Conservation (phyloP, 805 yeast genomes). For the Kuraishia hungarica region DNA sequence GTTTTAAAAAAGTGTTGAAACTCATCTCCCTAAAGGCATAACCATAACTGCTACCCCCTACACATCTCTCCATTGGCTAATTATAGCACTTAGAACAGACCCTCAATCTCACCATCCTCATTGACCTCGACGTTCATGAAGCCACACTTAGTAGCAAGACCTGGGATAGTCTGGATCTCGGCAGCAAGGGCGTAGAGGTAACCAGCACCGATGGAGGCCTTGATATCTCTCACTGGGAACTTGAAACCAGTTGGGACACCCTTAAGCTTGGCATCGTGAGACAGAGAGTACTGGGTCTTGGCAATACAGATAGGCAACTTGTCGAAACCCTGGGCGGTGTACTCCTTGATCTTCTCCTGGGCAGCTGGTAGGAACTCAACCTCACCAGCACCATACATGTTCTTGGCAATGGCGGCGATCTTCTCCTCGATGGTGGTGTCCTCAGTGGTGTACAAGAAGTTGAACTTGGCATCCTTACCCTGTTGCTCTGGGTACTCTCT, state of each 20-base stretch:
- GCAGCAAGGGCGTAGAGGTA: slow-evolving; percentile 81
- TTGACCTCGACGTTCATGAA: slow-evolving; percentile 81
- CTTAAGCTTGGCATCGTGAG: slow-evolving; percentile 75
- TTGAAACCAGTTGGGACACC: slow-evolving; percentile 78
- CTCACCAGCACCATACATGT: slow-evolving; percentile 72
- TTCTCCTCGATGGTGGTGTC: slow-evolving; percentile 59
- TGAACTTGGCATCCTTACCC: slow-evolving; percentile 13
- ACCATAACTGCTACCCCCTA: background rate
- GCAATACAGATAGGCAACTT: slow-evolving; percentile 79
- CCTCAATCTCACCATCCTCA: slow-evolving; percentile 76
- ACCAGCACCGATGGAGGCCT: slow-evolving; percentile 77
- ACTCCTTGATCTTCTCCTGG: slow-evolving; percentile 55
- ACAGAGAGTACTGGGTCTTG: slow-evolving; percentile 76
- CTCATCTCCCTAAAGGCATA: background rate
- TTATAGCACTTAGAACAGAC: slow-evolving; percentile 44
- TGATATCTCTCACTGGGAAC: slow-evolving; percentile 75
- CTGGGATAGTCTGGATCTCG: slow-evolving; percentile 81
- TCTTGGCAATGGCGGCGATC: slow-evolving; percentile 56
- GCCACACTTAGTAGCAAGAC: slow-evolving; percentile 79
- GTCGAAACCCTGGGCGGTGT: slow-evolving; percentile 69
- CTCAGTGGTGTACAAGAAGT: slow-evolving; percentile 52
- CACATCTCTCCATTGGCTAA: too few relatives aligned
- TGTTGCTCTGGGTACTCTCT: slow-evolving; percentile 19
- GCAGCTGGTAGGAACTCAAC: slow-evolving; percentile 67
- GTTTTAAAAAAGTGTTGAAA: background rate